Evolutionary conservation across 192 early-diverging fungal genomes (phyloP).

Genomic region (Linnemannia exigua): DNA sequence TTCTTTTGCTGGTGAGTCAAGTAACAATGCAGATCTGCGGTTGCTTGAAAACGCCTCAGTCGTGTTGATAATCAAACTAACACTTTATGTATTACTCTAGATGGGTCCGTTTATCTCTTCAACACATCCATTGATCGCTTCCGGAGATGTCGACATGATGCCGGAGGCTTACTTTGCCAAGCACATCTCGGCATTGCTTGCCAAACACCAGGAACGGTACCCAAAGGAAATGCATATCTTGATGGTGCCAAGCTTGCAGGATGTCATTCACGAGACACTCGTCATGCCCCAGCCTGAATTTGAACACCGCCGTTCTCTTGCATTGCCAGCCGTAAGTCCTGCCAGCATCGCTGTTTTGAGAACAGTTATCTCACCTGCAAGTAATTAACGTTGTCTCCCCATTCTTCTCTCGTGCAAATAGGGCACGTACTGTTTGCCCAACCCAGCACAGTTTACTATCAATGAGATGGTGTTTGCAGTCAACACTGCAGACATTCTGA

Average conservation of each 20-base stretch:
- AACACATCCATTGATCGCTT: constrained; percentile 68
- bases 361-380: constrained; percentile 4
- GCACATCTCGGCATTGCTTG: constrained; percentile 71
- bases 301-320: constrained; percentile 61
- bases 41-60: not conserved
- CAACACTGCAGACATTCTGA: constrained; percentile 82
- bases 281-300: constrained; percentile 88
- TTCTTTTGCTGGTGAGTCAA: constrained; percentile 76
- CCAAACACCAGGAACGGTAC: constrained; percentile 61
- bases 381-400: not conserved
- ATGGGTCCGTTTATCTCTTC: constrained; percentile 81
- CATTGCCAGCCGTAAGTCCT: constrained; percentile 39
- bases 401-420: constrained; percentile 8
- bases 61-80: not conserved
- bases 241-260: constrained; percentile 84
- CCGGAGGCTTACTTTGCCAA: constrained; percentile 75
- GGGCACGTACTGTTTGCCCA: constrained; percentile 67
- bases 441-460: constrained; percentile 87
- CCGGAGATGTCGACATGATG: constrained; percentile 66
- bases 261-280: constrained; percentile 78
- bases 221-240: constrained; percentile 66
- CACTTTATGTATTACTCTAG: constrained; percentile 18
- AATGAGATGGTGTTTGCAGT: constrained; percentile 89
- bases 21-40: not conserved
- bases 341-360: not conserved